Conservation (phyloP, 2,329 filamentous ascomycete genomes). For the Bipolaris oryzae region DNA sequence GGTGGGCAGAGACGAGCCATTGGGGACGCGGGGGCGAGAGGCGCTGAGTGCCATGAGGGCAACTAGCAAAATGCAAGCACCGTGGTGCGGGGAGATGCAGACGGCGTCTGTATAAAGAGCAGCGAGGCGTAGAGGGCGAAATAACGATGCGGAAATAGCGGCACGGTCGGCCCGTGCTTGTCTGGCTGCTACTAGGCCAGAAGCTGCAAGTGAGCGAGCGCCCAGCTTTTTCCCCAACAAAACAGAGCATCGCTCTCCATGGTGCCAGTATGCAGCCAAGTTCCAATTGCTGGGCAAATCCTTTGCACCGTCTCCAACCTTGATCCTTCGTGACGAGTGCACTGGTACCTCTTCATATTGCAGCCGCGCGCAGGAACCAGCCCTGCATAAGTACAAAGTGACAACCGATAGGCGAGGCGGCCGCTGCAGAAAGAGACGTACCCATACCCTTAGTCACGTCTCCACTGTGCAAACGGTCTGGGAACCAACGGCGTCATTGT, state of each 20-base stretch:
- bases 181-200: background rate
- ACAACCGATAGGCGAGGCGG: background rate
- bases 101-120: slow-evolving; percentile 7
- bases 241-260: background rate
- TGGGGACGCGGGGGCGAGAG: slow-evolving; percentile 29
- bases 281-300: background rate
- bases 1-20: slow-evolving; percentile 38
- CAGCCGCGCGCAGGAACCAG: background rate
- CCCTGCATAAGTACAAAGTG: background rate
- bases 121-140: slow-evolving; percentile 9
- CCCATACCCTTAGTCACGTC: slow-evolving; percentile 14
- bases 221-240: background rate
- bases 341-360: too few relatives aligned
- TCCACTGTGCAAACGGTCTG: slow-evolving; percentile 11
- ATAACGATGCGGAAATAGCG: slow-evolving; percentile 11
- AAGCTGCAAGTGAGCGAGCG: background rate
- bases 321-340: background rate
- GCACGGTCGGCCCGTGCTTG: slow-evolving; percentile 6
- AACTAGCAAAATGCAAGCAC: slow-evolving; percentile 21
- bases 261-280: background rate
- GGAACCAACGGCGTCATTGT: slow-evolving; percentile 16
- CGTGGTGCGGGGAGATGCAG: slow-evolving; percentile 21
- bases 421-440: background rate
- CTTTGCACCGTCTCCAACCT: background rate
- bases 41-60: slow-evolving; percentile 41